phyloP scores from a whole-genome alignment of 768 basidiomycete species.

The Crassisporium funariophilum region DNA sequence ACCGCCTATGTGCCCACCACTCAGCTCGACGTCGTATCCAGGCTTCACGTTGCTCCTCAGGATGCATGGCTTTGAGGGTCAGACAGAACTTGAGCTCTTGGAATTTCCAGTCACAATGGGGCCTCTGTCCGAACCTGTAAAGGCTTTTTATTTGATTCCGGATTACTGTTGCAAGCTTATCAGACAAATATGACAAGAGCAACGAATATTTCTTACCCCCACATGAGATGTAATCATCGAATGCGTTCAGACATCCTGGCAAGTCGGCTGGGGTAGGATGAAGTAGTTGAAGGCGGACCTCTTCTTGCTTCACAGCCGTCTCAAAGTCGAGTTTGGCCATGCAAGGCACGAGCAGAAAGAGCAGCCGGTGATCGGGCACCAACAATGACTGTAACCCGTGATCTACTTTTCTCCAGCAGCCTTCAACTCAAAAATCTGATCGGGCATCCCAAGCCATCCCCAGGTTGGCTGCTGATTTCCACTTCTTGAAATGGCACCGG shows the following conservation, averaged over 20 bases:
- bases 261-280: slow-evolving; percentile 81
- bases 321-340: slow-evolving; percentile 52
- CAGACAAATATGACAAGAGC: slow-evolving; percentile 1
- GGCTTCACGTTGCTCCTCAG: slow-evolving; percentile 74
- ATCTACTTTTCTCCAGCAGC: too few relatives aligned
- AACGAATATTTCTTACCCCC: slow-evolving; percentile 46
- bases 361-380: too few relatives aligned
- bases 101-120: slow-evolving; percentile 73
- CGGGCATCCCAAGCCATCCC: too few relatives aligned
- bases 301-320: slow-evolving; percentile 66
- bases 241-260: slow-evolving; percentile 77
- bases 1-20: slow-evolving; percentile 87
- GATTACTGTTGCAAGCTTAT: slow-evolving; percentile 50
- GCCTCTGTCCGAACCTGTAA: slow-evolving; percentile 80
- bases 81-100: slow-evolving; percentile 97
- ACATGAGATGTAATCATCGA: slow-evolving; percentile 74
- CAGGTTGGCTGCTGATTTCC: too few relatives aligned
- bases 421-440: too few relatives aligned
- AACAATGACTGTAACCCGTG: too few relatives aligned
- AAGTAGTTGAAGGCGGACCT: slow-evolving; percentile 58
- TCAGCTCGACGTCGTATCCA: slow-evolving; percentile 90
- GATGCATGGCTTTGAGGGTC: slow-evolving; percentile 74
- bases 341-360: too few relatives aligned
- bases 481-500: too few relatives aligned
- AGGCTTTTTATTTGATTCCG: slow-evolving; percentile 80